These are phyloP conservation scores for Stylonectria norvegica DNA, from an alignment of 2,329 filamentous ascomycete species.

Conservation along the genomic window DNA sequence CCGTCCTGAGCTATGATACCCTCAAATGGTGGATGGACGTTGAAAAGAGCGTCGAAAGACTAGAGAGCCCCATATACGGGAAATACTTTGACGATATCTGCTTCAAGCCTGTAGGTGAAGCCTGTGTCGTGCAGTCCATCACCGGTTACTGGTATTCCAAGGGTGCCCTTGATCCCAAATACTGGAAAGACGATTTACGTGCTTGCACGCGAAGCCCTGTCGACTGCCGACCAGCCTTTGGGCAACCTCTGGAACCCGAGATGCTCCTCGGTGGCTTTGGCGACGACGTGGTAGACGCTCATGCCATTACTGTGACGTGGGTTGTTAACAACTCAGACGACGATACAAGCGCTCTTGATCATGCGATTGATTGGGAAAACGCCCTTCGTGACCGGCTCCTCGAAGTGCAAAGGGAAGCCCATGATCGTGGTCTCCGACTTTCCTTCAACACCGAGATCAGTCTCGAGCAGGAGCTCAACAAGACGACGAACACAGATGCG, in stretches of 20 bases:
- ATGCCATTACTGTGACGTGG: conserved; percentile 88
- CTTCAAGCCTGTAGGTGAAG: conserved; percentile 86
- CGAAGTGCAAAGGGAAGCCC: conserved; percentile 76
- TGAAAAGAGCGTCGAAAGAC: conserved; percentile 69
- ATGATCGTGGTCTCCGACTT: conserved; percentile 71
- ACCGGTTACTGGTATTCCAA: conserved; percentile 79
- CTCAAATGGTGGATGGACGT: conserved; percentile 92
- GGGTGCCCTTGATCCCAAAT: conserved; percentile 35
- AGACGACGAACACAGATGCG: conserved; percentile 96
- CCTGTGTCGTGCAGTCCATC: conserved; percentile 91
- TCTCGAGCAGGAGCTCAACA: conserved; percentile 92
- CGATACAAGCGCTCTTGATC: conserved; percentile 64
- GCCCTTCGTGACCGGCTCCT: conserved; percentile 71
- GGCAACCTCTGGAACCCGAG: conserved; percentile 80
- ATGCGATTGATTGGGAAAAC: conserved; percentile 86
- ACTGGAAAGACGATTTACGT: conserved; percentile 70
- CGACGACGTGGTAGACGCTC: conserved; percentile 65
- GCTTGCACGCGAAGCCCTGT: conserved; percentile 78
- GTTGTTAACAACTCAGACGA: conserved; percentile 85
- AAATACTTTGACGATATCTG: conserved; percentile 79
- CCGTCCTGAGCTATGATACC: conserved; percentile 84
- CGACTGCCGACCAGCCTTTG: conserved; percentile 80
- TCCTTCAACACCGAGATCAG: conserved; percentile 97
- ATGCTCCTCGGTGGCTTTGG: conserved; percentile 82
- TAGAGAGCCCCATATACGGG: conserved; percentile 67